Percentiles rank a stretch among this genome's conserved stretches.
Conservation (phyloP, 2,329 filamentous ascomycete species). For the Ascochyta clinopodiicola region DNA sequence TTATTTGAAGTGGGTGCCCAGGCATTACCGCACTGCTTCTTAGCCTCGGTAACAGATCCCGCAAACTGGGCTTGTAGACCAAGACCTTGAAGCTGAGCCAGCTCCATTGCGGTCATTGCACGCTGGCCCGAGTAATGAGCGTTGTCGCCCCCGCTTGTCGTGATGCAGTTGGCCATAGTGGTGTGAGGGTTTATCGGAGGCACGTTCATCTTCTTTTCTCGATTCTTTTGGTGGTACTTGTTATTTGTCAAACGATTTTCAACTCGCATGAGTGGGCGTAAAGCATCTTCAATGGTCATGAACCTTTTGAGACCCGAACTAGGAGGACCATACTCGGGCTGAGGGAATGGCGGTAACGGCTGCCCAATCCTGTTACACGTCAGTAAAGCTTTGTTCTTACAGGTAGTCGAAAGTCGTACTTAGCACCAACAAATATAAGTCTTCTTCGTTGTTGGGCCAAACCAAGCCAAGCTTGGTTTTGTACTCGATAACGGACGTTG, state of each 20-base stretch:
- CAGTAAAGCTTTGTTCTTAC: too few species aligned
- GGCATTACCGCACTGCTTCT: constrained; percentile 33
- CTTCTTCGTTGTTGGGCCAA: constrained; percentile 36
- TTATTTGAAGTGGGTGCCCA: neutral
- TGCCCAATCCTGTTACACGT: too few species aligned
- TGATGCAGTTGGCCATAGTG: constrained; percentile 20
- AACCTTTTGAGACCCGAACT: constrained; percentile 31
- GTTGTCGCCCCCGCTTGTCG: constrained; percentile 26
- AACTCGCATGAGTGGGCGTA: constrained; percentile 19
- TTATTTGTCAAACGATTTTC: constrained; percentile 6
- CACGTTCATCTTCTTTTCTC: neutral
- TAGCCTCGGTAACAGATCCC: constrained; percentile 17
- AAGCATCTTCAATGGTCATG: constrained; percentile 28
- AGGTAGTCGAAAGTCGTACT: constrained; percentile 18
- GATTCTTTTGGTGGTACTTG: constrained; percentile 24
- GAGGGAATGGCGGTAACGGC: constrained; percentile 42
- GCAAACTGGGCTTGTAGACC: constrained; percentile 15
- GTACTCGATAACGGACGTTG: constrained; percentile 31
- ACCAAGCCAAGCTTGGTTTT: constrained; percentile 27
- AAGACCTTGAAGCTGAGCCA: constrained; percentile 28
- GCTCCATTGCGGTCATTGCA: constrained; percentile 26
- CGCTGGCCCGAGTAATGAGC: constrained; percentile 26
- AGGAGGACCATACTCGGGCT: constrained; percentile 28
- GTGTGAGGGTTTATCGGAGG: neutral
- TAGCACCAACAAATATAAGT: constrained; percentile 36